Conservation (phyloP, 495 filamentous ascomycete species). For the Annulohypoxylon nitens region DNA sequence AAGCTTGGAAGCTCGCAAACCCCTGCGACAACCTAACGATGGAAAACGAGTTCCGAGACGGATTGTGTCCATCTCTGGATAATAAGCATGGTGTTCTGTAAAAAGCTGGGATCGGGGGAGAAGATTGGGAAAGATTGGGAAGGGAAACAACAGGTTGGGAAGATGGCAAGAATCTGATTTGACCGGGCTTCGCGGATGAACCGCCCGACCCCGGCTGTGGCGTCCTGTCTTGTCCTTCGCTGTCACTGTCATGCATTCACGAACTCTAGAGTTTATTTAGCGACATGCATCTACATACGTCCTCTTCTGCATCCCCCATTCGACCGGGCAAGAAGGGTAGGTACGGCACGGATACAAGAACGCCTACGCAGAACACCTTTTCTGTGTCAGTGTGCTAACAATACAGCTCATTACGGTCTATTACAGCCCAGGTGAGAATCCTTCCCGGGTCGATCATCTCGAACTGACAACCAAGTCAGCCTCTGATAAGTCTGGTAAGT, state of each 20-base stretch:
- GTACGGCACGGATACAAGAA: constrained; percentile 16
- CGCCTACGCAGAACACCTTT: constrained; percentile 20
- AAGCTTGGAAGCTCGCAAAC: background rate
- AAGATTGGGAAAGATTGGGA: constrained; percentile 35
- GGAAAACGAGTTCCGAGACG: constrained; percentile 28
- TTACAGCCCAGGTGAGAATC: constrained; percentile 24
- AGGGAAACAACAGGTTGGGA: constrained; percentile 47
- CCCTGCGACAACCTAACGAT: constrained; percentile 26
- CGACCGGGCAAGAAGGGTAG: constrained; percentile 10
- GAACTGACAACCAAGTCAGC: constrained; percentile 24
- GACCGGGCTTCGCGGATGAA: constrained; percentile 49
- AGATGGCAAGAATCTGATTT: constrained; percentile 47
- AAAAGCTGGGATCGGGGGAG: constrained; percentile 31
- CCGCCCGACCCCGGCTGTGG: constrained; percentile 37
- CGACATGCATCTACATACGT: constrained; percentile 37
- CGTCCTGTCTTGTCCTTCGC: constrained; percentile 25
- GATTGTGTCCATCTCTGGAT: constrained; percentile 30
- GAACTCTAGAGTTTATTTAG: constrained; percentile 40
- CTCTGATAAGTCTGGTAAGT: constrained; percentile 36
- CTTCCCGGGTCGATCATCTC: constrained; percentile 21
- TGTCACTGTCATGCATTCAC: constrained; percentile 31
- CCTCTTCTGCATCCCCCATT: constrained; percentile 33
- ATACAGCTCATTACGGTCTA: background rate
- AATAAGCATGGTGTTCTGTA: constrained; percentile 30
- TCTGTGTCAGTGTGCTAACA: background rate